phyloP scores from a whole-genome alignment of 257 asterid genomes.

The Handroanthus guayacan region DNA sequence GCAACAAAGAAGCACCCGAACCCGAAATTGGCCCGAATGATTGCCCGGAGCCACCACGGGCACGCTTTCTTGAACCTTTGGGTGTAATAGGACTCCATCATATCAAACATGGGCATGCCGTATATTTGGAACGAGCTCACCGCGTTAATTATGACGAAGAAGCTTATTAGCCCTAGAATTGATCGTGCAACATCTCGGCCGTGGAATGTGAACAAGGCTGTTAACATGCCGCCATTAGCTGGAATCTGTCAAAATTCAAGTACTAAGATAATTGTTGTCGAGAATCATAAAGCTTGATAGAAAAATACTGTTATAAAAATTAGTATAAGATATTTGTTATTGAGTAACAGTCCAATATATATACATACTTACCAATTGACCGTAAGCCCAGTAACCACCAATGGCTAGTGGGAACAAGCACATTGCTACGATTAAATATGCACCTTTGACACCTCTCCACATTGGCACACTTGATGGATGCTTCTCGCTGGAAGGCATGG shows the following conservation, averaged over 20 bases:
- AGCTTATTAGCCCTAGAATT: constrained; percentile 55
- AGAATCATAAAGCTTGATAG: not conserved
- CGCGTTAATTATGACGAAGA: constrained; percentile 68
- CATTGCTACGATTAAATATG: constrained; percentile 68
- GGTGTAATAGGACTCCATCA: constrained; percentile 72
- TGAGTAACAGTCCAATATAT: not conserved
- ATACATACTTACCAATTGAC: constrained; percentile 51
- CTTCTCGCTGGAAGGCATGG: constrained; percentile 95
- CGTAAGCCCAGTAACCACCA: constrained; percentile 92
- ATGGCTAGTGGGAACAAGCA: constrained; percentile 85
- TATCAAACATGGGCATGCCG: constrained; percentile 86
- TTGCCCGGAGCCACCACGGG: constrained; percentile 83
- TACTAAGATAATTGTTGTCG: too few species aligned
- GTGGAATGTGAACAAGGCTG: constrained; percentile 68
- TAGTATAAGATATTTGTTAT: not conserved
- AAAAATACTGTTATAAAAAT: too few species aligned
- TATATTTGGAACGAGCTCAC: constrained; percentile 84
- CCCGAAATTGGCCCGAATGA: constrained; percentile 63
- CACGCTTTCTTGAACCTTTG: constrained; percentile 66
- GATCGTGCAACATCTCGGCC: constrained; percentile 56
- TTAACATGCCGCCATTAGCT: constrained; percentile 70
- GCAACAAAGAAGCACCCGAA: constrained; percentile 70
- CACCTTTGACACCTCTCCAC: constrained; percentile 89
- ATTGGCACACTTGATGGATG: constrained; percentile 88
- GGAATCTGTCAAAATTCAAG: constrained; percentile 59